These are phyloP conservation scores for Coniella lustricola DNA, from an alignment of 2,329 filamentous ascomycete species.

Conservation along the genomic window DNA sequence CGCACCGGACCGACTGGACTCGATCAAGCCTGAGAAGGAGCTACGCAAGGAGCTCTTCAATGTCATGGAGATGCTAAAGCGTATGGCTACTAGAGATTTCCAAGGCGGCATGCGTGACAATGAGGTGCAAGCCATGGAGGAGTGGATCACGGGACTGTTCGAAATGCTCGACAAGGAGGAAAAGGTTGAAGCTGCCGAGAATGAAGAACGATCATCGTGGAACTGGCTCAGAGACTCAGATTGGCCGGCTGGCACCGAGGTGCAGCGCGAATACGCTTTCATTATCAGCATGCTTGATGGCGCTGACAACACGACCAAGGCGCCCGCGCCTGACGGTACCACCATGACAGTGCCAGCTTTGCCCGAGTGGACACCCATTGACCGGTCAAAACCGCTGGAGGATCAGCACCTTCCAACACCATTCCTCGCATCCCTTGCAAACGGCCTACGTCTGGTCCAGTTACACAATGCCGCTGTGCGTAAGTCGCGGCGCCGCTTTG, in stretches of 20 bases:
- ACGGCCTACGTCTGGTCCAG: conserved; percentile 72
- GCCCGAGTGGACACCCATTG: conserved; percentile 60
- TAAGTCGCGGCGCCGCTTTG: conserved; percentile 80
- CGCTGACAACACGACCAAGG: conserved; percentile 8
- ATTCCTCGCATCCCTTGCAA: conserved; percentile 67
- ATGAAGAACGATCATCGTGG: conserved; percentile 65
- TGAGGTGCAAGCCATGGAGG: conserved; percentile 67
- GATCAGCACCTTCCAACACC: conserved; percentile 52
- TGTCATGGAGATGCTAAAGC: conserved; percentile 85
- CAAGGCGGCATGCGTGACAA: conserved; percentile 71
- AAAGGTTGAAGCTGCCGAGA: conserved; percentile 66
- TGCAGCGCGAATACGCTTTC: conserved; percentile 75
- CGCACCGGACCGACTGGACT: conserved; percentile 73
- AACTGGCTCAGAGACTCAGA: conserved; percentile 68
- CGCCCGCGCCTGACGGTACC: conserved; percentile 24
- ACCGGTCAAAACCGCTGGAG: conserved; percentile 24
- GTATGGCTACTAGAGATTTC: conserved; percentile 84
- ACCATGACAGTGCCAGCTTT: conserved; percentile 45
- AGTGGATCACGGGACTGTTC: conserved; percentile 75
- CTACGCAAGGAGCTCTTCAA: conserved; percentile 77
- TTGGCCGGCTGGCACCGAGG: conserved; percentile 61
- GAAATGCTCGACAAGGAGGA: conserved; percentile 71
- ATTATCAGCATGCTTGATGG: conserved; percentile 58
- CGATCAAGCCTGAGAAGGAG: conserved; percentile 80
- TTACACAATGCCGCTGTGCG: conserved; percentile 86